A percentile compares a stretch with the other conserved stretches of the same genome.
Evolutionary conservation across 257 asterid genomes (phyloP).

Genomic region (Cinchona pubescens): DNA sequence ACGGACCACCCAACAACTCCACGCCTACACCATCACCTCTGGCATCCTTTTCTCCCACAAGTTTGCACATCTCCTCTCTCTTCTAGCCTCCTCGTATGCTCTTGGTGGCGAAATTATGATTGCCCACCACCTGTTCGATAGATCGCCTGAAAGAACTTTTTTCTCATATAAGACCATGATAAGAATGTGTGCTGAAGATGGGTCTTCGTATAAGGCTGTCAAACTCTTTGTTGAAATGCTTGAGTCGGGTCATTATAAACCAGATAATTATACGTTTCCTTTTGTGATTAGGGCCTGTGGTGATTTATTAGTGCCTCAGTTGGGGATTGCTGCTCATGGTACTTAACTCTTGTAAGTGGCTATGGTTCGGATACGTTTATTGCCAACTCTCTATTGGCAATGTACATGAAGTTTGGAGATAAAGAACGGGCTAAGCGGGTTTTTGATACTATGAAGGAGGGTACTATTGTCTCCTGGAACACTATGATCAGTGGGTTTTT

Average conservation of each 20-base stretch:
- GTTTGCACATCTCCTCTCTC: conserved; percentile 50
- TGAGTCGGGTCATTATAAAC: conserved; percentile 28
- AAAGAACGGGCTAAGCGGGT: conserved; percentile 52
- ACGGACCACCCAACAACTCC: conserved; percentile 55
- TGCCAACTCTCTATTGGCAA: conserved; percentile 77
- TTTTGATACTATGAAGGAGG: conserved; percentile 53
- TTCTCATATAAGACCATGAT: conserved; percentile 64
- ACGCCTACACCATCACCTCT: conserved; percentile 53
- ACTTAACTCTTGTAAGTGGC: conserved; percentile 58
- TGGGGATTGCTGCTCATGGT: conserved; percentile 69
- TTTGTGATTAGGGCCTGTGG: conserved; percentile 76
- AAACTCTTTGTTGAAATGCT: conserved; percentile 65
- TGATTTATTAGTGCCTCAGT: conserved; percentile 45
- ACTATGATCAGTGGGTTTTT: conserved; percentile 84
- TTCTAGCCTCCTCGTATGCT: conserved; percentile 53
- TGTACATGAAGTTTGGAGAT: conserved; percentile 86
- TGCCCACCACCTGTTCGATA: conserved; percentile 62
- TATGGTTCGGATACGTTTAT: conserved; percentile 39
- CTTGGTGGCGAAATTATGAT: conserved; percentile 39
- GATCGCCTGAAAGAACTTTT: conserved; percentile 53
- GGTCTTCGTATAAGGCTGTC: conserved; percentile 53
- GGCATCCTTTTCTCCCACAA: conserved; percentile 41
- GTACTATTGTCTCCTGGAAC: conserved; percentile 73
- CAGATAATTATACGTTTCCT: conserved; percentile 66
- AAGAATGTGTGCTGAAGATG: conserved; percentile 54